These are phyloP conservation scores for Monascus purpureus DNA, from an alignment of 495 filamentous ascomycete genomes.

Conservation along the genomic window DNA sequence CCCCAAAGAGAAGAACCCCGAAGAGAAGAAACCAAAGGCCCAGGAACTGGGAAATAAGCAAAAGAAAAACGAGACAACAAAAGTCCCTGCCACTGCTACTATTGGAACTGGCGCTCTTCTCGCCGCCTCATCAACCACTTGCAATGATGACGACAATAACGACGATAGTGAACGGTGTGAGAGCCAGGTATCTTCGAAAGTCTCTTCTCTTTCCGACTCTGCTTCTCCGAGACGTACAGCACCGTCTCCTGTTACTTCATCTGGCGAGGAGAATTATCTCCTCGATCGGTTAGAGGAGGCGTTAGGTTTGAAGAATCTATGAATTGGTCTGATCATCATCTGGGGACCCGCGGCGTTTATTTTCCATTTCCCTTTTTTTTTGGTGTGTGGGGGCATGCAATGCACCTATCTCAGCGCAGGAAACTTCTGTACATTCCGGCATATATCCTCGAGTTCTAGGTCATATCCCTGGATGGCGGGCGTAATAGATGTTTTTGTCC, in stretches of 20 bases:
- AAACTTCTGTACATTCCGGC: no score
- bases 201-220: not conserved
- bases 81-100: not conserved
- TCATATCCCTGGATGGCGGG: no score
- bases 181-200: not conserved
- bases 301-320: slow-evolving; percentile 1
- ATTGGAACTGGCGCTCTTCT: not conserved
- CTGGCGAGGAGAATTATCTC: slow-evolving; percentile 13
- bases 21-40: no score
- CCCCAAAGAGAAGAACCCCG: no score
- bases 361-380: no score
- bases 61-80: not conserved
- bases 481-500: no score
- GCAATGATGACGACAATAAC: not conserved
- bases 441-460: no score
- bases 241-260: slow-evolving; percentile 8
- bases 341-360: no score
- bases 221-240: slow-evolving; percentile 2
- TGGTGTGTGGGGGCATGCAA: no score
- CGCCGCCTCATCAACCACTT: not conserved
- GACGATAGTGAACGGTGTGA: not conserved
- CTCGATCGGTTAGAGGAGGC: slow-evolving; percentile 16
- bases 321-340: slow-evolving; percentile 2
- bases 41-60: not conserved
- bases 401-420: no score